A percentile compares a stretch with the other conserved stretches of the same genome.
phyloP scores from a whole-genome alignment of 75 land plant genomes.

The Ceratopteris richardii region DNA sequence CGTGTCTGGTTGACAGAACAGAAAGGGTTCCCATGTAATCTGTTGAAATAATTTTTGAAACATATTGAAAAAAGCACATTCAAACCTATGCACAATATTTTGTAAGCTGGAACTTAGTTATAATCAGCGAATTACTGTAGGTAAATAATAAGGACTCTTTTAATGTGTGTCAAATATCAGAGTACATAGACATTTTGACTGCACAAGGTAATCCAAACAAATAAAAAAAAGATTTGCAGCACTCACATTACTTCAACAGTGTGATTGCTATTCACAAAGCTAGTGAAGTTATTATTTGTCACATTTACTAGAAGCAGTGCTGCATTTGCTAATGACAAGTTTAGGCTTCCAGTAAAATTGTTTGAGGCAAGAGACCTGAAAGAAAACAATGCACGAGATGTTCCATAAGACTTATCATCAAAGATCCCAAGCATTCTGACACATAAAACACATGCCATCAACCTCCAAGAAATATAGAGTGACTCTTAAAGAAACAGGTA shows the following conservation, averaged over 20 bases:
- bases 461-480: background rate
- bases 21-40: slow-evolving; percentile 4
- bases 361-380: slow-evolving; percentile 2
- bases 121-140: too few species aligned
- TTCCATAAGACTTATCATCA: too few species aligned
- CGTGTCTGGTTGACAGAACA: background rate
- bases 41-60: background rate
- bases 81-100: too few species aligned
- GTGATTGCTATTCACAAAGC: background rate
- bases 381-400: background rate
- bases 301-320: background rate
- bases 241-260: background rate
- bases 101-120: too few species aligned
- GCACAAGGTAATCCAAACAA: background rate
- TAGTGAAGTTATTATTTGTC: background rate
- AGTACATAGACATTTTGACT: too few species aligned
- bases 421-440: background rate
- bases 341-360: background rate
- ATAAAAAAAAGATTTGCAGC: background rate
- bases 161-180: too few species aligned
- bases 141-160: too few species aligned
- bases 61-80: too few species aligned
- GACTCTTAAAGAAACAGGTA: background rate
- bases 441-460: background rate
- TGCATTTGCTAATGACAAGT: background rate